Evolutionary conservation across 768 basidiomycete species (phyloP), one percentile per base, ranked within the genome.

Genomic region (Tephrocybe sp.): DNA sequence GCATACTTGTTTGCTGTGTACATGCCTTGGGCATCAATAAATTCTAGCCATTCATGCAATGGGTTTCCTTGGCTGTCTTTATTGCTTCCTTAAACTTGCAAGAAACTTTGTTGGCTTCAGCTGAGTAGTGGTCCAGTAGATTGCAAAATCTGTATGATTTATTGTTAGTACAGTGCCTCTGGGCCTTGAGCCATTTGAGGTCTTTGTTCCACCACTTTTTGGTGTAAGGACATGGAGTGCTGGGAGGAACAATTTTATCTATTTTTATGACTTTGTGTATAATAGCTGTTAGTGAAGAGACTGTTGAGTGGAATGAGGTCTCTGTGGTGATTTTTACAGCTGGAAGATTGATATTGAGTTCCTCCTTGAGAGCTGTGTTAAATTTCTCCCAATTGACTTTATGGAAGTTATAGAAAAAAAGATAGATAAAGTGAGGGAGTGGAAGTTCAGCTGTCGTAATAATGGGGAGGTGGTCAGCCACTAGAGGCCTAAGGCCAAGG

Each of bases 201-300:
- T 34, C 21, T 38, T 34, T 15, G 0, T 39, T 61, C 59, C 59
- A 66, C 61, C 60, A 64, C 0, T 55, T 17, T 6, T 58, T 61
- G 15, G 51, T 30, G 39, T 12, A 10, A 28, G 47, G 24, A 14
- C 34, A 36, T 7, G 34, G 34, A 7, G 5, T 36, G 34, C 5
- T 15, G 34, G 15, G 37, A 23, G 40, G 38, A 30, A 43, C 48
- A 1, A 38, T 41, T 11, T 33, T 15, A 9, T 33, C 17, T n/a
- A 3, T 21, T 2, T 3, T 2, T 2, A 45, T 45, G 18, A 36
- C 33, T 18, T 18, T 17, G 1, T 45, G 45, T n/a, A n/a, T n/a
- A n/a, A n/a, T n/a, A n/a, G 15, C 33, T 34, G 3, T 20, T 2
- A 11, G 30, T 15, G 7, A 18, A 20, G 23, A 45, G 45, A 4